Conservation (phyloP, 2,329 filamentous ascomycete species). For the Microdochium paspali region DNA sequence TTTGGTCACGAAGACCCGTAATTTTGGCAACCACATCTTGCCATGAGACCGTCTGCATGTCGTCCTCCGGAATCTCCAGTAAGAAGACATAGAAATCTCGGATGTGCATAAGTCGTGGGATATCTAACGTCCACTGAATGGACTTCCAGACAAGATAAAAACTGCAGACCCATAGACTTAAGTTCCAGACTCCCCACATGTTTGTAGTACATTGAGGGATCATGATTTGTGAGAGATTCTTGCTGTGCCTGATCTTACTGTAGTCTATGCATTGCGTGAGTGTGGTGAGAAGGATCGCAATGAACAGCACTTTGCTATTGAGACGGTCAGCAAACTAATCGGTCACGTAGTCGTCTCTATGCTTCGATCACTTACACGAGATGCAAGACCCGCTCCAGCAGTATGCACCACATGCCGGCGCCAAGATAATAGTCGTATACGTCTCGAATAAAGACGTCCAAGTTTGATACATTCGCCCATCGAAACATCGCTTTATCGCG, state of each 20-base stretch:
- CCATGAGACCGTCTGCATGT: conserved; percentile 94
- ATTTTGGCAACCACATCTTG: conserved; percentile 80
- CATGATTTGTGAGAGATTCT: conserved; percentile 40
- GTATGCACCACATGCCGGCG: conserved; percentile 77
- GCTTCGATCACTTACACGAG: conserved; percentile 51
- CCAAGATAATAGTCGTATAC: conserved; percentile 83
- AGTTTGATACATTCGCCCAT: conserved; percentile 84
- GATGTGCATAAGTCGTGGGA: conserved; percentile 64
- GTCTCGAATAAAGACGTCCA: conserved; percentile 77
- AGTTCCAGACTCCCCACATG: conserved; percentile 69
- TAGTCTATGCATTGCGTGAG: conserved; percentile 83
- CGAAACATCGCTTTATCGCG: conserved; percentile 81
- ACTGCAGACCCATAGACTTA: conserved; percentile 74
- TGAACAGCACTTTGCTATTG: conserved; percentile 65
- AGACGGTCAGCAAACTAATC: conserved; percentile 3
- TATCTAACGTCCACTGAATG: conserved; percentile 64
- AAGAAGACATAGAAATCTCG: conserved; percentile 80
- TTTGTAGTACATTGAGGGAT: conserved; percentile 66
- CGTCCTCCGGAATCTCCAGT: conserved; percentile 69
- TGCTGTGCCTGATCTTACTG: conserved; percentile 58
- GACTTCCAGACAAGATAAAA: conserved; percentile 80
- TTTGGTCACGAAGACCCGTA: conserved; percentile 75
- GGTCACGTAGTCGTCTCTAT: neutral
- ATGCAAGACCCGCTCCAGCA: conserved; percentile 62
- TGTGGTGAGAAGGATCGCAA: conserved; percentile 75